Conservation (phyloP, 179 eudicot species). For the Beta lomatogona region DNA sequence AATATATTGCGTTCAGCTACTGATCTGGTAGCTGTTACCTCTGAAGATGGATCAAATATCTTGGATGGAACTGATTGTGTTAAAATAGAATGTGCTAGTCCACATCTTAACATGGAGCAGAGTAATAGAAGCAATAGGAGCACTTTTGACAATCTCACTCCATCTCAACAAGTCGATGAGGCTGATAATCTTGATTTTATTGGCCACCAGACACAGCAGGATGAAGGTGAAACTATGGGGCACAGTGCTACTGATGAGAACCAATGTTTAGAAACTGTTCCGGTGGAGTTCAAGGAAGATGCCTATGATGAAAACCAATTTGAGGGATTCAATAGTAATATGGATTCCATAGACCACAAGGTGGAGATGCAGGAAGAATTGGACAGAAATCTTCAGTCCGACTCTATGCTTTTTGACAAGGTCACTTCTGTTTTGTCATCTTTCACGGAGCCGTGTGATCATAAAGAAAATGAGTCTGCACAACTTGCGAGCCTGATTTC, state of each 20-base stretch:
- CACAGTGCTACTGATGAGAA: background rate
- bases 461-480: background rate
- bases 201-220: background rate
- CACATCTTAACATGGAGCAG: background rate
- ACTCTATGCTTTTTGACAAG: too few species aligned
- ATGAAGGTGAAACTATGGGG: background rate
- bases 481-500: background rate
- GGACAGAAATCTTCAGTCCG: background rate
- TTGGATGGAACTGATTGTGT: background rate
- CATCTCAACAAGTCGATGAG: conserved; percentile 8
- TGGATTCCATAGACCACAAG: conserved; percentile 1
- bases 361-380: background rate
- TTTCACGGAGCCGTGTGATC: too few species aligned
- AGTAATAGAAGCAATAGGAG: background rate
- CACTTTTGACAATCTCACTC: background rate
- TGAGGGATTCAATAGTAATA: background rate
- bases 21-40: conserved; percentile 15
- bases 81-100: background rate
- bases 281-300: background rate
- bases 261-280: background rate
- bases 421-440: too few species aligned
- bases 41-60: background rate
- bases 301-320: conserved; percentile 3
- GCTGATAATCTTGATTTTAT: background rate
- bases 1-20: background rate